Conservation (phyloP, 75 land plant genomes). For the Selaginella moellendorffii region DNA sequence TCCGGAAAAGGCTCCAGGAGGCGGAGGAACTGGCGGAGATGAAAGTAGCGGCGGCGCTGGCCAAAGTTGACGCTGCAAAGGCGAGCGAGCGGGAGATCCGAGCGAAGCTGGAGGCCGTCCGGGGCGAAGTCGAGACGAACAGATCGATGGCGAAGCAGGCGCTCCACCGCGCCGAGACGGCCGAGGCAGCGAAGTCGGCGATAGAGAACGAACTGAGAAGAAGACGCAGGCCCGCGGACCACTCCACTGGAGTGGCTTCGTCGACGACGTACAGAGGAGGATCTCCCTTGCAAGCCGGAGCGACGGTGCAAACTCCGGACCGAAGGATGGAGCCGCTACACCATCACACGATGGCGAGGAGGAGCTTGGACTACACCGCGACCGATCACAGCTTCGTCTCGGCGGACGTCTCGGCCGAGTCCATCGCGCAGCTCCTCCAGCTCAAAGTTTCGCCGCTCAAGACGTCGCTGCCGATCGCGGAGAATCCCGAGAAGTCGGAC, state of each 20-base stretch:
- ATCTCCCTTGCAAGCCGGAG: too few species aligned
- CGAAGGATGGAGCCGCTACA: neutral
- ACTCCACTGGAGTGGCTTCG: too few species aligned
- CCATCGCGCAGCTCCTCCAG: slow-evolving; percentile 4
- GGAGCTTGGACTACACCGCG: neutral
- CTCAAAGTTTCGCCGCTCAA: neutral
- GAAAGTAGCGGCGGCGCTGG: neutral
- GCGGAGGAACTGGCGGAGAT: neutral
- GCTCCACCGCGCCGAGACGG: slow-evolving; percentile 37
- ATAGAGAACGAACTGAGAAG: slow-evolving; percentile 53
- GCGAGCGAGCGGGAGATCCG: slow-evolving; percentile 29
- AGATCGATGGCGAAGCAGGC: slow-evolving; percentile 46
- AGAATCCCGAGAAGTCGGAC: slow-evolving; percentile 3
- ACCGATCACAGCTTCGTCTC: neutral
- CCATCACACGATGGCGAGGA: neutral
- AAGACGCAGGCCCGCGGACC: slow-evolving; percentile 41
- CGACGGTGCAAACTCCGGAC: neutral
- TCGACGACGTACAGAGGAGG: too few species aligned
- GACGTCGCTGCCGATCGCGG: neutral
- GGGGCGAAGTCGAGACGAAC: slow-evolving; percentile 32
- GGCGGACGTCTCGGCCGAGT: slow-evolving; percentile 8
- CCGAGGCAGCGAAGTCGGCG: slow-evolving; percentile 44
- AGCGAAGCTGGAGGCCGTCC: slow-evolving; percentile 35
- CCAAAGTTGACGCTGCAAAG: slow-evolving; percentile 46
- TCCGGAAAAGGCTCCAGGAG: slow-evolving; percentile 11